Base-by-base conservation (phyloP, 345 rosid genomes). In the Bruguiera parviflora region DNA sequence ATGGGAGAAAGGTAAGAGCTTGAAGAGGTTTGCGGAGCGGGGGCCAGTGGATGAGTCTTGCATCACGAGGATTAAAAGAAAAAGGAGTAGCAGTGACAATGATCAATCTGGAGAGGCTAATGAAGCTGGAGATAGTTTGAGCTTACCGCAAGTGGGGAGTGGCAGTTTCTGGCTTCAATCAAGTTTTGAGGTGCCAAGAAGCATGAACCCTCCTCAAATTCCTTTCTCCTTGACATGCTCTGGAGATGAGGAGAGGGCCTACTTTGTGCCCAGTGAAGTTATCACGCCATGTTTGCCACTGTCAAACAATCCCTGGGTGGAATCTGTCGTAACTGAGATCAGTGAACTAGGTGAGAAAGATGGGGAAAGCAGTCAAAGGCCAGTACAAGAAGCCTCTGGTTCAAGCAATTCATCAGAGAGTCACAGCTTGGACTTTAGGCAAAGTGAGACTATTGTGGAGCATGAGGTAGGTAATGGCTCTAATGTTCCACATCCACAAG, bases 371-470 rank as follows among this genome's bases (percentile, higher is more conserved):
- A 84, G 85, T 74, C 90, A 74, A 24, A 80, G 85, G 75, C 82
- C 81, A 1, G 87, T 63, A 37, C 86, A 75, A 69, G 97, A 95
- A 80, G 86, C 86, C 59, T 90, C 96, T 3, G 96, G 89, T 71
- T 87, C 99, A 31, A 91, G 94, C 51, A 72, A 86, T 68, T 95
- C 97, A 46, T 90, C 96, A 21, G 94, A 88, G 61, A 88, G 90
- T 74, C 82, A 75, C 8, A 85, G 87, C 79, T 85, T 90, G 72
- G 79, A 75, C 25, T 80, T 87, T 52, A 73, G 81, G 66, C 76
- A 83, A 61, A 74, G 75, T 32, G 91, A 90, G 74, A 76, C 75
- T 29, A 72, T 76, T 32, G 67, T 59, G 49, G 88, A 75, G 71
- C 84, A 71, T 53, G 87, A 80, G 60, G 81, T 53, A 16, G 90